Evolutionary conservation across 192 early-diverging fungal species (phyloP).

Genomic region (Funneliformis mosseae): DNA sequence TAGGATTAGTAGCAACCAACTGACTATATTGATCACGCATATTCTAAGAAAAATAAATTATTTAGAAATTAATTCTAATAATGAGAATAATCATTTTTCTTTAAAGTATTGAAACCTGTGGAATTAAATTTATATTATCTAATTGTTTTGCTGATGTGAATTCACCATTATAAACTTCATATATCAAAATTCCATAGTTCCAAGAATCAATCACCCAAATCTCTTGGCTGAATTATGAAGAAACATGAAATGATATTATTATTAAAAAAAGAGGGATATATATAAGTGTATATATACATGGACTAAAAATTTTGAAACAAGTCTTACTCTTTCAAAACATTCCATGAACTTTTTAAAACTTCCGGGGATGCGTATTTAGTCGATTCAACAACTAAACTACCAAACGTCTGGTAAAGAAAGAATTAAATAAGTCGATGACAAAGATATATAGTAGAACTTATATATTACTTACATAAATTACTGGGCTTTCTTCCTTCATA

Average conservation of each 20-base stretch:
- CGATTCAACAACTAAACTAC: slow-evolving; percentile 63
- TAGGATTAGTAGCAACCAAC: slow-evolving; percentile 63
- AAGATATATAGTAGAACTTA: not conserved
- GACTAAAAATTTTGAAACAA: not conserved
- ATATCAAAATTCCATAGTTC: slow-evolving; percentile 80
- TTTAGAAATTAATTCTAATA: not conserved
- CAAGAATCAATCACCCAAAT: slow-evolving; percentile 76
- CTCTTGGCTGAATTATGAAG: slow-evolving; percentile 37
- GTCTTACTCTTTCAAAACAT: slow-evolving; percentile 59
- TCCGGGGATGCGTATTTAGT: slow-evolving; percentile 76
- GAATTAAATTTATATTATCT: slow-evolving; percentile 57
- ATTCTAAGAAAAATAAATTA: not conserved
- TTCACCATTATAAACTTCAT: slow-evolving; percentile 76
- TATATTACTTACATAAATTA: slow-evolving; percentile 53
- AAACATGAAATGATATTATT: slow-evolving; percentile 1
- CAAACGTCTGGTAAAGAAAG: slow-evolving; percentile 53
- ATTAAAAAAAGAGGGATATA: not conserved
- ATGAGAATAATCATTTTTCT: not conserved
- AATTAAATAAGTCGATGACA: not conserved
- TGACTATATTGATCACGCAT: slow-evolving; percentile 64
- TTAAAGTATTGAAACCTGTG: slow-evolving; percentile 36
- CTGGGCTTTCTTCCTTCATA: slow-evolving; percentile 67
- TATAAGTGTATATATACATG: not conserved
- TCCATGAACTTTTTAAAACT: slow-evolving; percentile 63
- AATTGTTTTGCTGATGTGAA: slow-evolving; percentile 56